A percentile compares a stretch with the other conserved stretches of the same genome.
Conservation (phyloP, 2,329 filamentous ascomycete genomes). For the Myriosclerotinia curreyana region DNA sequence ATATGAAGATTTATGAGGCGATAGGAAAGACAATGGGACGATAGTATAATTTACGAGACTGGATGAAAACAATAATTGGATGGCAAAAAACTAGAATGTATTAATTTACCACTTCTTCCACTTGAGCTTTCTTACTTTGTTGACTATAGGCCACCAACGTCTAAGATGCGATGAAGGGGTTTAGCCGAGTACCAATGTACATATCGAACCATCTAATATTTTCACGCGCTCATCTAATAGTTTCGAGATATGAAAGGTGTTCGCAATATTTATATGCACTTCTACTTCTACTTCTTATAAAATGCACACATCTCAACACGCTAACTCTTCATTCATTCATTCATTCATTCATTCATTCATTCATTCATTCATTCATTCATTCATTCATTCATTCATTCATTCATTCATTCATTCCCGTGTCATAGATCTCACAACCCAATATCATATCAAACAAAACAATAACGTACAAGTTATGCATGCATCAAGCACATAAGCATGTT, state of each 20-base stretch:
- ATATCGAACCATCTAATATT: neutral
- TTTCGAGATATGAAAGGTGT: neutral
- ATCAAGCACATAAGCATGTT: too few species aligned
- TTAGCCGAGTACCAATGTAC: neutral
- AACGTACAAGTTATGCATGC: neutral
- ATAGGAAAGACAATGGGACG: neutral
- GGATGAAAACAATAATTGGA: neutral
- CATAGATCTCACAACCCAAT: neutral
- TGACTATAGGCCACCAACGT: neutral
- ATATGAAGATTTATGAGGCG: conserved; percentile 1
- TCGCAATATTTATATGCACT: too few species aligned
- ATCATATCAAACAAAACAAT: neutral
- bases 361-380: too few species aligned
- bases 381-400: too few species aligned
- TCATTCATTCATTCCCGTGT: neutral
- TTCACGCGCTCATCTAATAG: neutral
- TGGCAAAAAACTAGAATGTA: neutral
- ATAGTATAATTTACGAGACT: neutral
- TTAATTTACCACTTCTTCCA: neutral
- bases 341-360: too few species aligned
- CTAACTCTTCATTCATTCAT: too few species aligned
- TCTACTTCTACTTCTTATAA: too few species aligned
- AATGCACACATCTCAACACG: too few species aligned
- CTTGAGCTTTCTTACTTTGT: neutral
- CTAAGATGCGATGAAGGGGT: neutral